Evolutionary conservation across 139 green algal species (phyloP).

Genomic region (Auxenochlorella pyrenoidosa): DNA sequence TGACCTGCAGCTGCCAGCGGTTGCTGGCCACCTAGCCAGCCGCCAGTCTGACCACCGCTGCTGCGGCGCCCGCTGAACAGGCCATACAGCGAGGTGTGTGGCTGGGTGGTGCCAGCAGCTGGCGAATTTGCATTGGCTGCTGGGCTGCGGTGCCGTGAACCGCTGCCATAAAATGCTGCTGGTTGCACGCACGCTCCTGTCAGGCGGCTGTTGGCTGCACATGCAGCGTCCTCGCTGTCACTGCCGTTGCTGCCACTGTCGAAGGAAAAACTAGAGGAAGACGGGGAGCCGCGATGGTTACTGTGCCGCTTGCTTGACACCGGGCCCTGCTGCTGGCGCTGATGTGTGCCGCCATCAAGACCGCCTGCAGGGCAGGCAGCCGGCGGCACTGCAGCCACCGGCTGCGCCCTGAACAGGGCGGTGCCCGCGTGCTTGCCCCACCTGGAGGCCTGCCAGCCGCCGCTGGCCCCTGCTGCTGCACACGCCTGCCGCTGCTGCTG

Average conservation of each 20-base stretch:
- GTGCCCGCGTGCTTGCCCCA: background rate
- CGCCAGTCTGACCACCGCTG: background rate
- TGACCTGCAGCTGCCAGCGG: background rate
- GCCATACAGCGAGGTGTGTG: constrained; percentile 1
- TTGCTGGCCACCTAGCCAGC: background rate
- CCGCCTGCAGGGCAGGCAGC: background rate
- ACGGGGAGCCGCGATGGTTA: background rate
- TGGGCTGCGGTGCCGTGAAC: background rate
- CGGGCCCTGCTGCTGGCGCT: background rate
- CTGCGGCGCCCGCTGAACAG: constrained; percentile 2
- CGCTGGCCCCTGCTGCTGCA: background rate
- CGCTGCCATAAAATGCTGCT: constrained; percentile 11
- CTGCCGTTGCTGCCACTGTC: background rate
- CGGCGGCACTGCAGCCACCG: background rate
- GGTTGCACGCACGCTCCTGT: background rate
- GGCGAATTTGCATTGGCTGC: no score
- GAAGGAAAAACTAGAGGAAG: background rate
- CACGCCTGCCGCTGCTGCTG: background rate
- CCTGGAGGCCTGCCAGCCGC: background rate
- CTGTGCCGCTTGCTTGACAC: background rate
- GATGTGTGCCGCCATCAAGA: background rate
- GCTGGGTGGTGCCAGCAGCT: background rate
- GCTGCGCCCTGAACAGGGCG: background rate
- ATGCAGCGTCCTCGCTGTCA: background rate
- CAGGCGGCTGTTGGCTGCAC: background rate